phyloP scores from a whole-genome alignment of 192 early-diverging fungal species.

The Mortierella antarctica region DNA sequence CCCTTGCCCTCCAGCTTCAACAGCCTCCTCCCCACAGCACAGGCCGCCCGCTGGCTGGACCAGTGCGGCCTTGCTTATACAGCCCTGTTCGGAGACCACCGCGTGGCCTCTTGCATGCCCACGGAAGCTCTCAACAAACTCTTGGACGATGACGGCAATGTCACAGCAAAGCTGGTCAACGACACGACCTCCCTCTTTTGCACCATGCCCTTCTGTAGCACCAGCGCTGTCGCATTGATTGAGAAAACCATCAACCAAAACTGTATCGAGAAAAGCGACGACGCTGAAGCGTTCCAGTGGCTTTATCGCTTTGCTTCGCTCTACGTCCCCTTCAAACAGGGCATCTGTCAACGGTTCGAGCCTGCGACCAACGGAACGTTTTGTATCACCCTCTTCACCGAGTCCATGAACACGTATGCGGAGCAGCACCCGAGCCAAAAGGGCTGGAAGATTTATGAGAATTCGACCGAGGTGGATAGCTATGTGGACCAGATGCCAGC shows the following conservation, averaged over 20 bases:
- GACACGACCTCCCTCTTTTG: constrained; percentile 31
- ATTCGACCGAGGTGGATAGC: constrained; percentile 8
- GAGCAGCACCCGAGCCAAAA: constrained; percentile 9
- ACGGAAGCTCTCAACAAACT: constrained; percentile 1
- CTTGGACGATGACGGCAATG: background rate
- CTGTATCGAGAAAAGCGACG: constrained; percentile 15
- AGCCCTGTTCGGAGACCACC: constrained; percentile 16
- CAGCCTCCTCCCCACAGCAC: background rate
- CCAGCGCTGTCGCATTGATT: constrained; percentile 18
- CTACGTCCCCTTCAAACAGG: constrained; percentile 43
- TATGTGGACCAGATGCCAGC: constrained; percentile 12
- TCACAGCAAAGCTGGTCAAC: constrained; percentile 34
- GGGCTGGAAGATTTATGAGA: constrained; percentile 1
- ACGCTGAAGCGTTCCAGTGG: background rate
- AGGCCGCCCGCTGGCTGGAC: constrained; percentile 20
- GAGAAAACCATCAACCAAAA: constrained; percentile 44
- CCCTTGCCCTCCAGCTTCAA: constrained; percentile 1
- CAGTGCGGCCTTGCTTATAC: constrained; percentile 21
- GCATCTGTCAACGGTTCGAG: constrained; percentile 27
- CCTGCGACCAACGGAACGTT: constrained; percentile 39
- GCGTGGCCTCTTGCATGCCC: constrained; percentile 18
- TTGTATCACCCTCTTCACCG: constrained; percentile 21
- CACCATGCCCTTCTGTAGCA: constrained; percentile 14
- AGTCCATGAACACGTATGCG: constrained; percentile 9
- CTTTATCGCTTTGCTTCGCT: constrained; percentile 18